A percentile compares a stretch with the other conserved stretches of the same genome.
Conservation (phyloP, 306 rosid species). For the Quillaja saponaria region DNA sequence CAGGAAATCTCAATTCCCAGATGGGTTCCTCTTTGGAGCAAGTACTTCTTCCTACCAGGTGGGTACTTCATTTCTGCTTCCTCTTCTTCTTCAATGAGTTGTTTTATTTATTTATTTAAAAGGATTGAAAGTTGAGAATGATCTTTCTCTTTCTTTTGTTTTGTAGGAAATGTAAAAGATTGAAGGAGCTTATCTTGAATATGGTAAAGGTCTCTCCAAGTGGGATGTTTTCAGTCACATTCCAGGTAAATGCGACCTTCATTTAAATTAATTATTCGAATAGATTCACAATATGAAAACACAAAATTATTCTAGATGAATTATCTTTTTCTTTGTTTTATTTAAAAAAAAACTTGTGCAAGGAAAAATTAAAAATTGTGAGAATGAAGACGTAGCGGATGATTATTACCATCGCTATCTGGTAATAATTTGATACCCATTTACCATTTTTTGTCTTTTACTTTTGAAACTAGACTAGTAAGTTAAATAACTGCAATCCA, state of each 20-base stretch:
- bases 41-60: slow-evolving; percentile 66
- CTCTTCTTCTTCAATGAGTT: not conserved
- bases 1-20: slow-evolving; percentile 46
- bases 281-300: too few relatives aligned
- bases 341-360: slow-evolving; percentile 24
- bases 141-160: not conserved
- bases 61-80: not conserved
- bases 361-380: slow-evolving; percentile 47
- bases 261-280: too few relatives aligned
- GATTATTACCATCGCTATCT: slow-evolving; percentile 69
- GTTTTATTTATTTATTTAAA: not conserved
- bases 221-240: slow-evolving; percentile 60
- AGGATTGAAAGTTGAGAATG: too few relatives aligned
- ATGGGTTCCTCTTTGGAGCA: slow-evolving; percentile 57
- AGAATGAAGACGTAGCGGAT: slow-evolving; percentile 64
- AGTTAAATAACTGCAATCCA: too few relatives aligned
- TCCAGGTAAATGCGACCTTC: too few relatives aligned
- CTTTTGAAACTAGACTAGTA: too few relatives aligned
- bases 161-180: not conserved
- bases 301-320: too few relatives aligned
- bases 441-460: not conserved
- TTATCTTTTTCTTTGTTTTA: too few relatives aligned
- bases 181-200: slow-evolving; percentile 59
- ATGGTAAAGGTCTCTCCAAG: slow-evolving; percentile 56
- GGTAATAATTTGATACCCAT: slow-evolving; percentile 31